Conservation (phyloP, 495 filamentous ascomycete species). For the Bombardia bombarda region DNA sequence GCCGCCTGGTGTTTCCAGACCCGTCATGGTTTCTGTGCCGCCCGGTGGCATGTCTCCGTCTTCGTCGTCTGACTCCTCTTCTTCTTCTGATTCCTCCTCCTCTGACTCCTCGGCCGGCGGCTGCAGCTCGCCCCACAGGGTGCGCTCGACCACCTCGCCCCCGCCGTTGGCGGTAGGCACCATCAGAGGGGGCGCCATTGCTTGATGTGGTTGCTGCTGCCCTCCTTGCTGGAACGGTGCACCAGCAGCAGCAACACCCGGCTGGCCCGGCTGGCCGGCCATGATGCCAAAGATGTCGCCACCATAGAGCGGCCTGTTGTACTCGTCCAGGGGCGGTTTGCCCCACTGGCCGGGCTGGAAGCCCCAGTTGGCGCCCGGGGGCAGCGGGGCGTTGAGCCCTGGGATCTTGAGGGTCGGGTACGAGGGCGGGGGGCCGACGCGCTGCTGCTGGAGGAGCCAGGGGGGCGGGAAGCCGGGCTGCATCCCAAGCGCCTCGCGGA, state of each 20-base stretch:
- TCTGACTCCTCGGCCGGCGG: slow-evolving; percentile 73
- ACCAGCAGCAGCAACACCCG: slow-evolving; percentile 16
- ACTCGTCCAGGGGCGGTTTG: slow-evolving; percentile 90
- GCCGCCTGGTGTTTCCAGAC: slow-evolving; percentile 73
- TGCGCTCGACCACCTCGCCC: slow-evolving; percentile 79
- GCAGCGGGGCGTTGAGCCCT: slow-evolving; percentile 89
- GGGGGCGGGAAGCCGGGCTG: slow-evolving; percentile 89
- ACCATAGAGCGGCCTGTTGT: slow-evolving; percentile 81
- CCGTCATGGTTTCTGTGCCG: slow-evolving; percentile 61
- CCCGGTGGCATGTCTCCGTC: slow-evolving; percentile 41
- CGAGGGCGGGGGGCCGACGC: slow-evolving; percentile 84
- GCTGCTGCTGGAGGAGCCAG: slow-evolving; percentile 95
- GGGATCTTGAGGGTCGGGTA: slow-evolving; percentile 91
- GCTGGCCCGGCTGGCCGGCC: slow-evolving; percentile 33
- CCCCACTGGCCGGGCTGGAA: slow-evolving; percentile 94
- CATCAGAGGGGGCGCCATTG: slow-evolving; percentile 26
- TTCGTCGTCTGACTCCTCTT: slow-evolving; percentile 67
- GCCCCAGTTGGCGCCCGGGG: slow-evolving; percentile 90
- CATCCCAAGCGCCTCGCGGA: slow-evolving; percentile 91
- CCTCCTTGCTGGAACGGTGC: slow-evolving; percentile 3
- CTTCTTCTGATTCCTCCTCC: slow-evolving; percentile 64
- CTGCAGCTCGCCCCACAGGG: slow-evolving; percentile 91
- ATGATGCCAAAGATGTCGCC: slow-evolving; percentile 89
- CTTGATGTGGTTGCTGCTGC: slow-evolving; percentile 10
- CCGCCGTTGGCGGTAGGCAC: slow-evolving; percentile 37